These are phyloP conservation scores for Tetrahymena malaccensis DNA, from an alignment of 73 alveolate genomes.

Conservation along the genomic window DNA sequence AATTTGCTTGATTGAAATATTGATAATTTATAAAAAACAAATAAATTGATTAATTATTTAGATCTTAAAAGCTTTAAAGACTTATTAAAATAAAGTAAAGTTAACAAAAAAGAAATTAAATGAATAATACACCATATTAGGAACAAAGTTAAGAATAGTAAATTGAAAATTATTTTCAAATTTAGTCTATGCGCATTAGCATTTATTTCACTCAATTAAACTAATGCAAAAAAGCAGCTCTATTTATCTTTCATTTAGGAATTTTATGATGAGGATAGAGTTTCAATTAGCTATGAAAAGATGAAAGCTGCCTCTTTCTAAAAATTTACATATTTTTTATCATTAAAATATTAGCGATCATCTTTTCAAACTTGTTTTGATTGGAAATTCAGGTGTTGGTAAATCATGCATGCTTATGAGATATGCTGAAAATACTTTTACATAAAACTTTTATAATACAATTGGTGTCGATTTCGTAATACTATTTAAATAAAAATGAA, in stretches of 20 bases:
- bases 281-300: not conserved
- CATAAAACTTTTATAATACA: slow-evolving; percentile 44
- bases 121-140: not conserved
- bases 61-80: not conserved
- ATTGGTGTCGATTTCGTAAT: slow-evolving; percentile 61
- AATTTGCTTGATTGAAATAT: not conserved
- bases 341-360: slow-evolving; percentile 38
- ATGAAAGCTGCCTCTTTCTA: not conserved
- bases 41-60: not conserved
- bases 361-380: slow-evolving; percentile 58
- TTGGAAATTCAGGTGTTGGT: slow-evolving; percentile 73
- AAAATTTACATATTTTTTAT: too few relatives aligned
- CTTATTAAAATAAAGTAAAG: not conserved
- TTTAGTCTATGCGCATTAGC: not conserved
- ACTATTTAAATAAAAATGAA: too few relatives aligned
- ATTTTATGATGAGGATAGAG: not conserved
- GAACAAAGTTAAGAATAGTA: not conserved
- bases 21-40: not conserved
- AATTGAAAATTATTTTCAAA: not conserved
- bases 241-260: not conserved
- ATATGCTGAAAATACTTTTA: slow-evolving; percentile 56
- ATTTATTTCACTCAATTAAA: not conserved
- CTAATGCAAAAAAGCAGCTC: not conserved
- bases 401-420: slow-evolving; percentile 56
- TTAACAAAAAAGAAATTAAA: not conserved